Percentiles rank a stretch among this genome's conserved stretches.
phyloP scores from a whole-genome alignment of 495 filamentous ascomycete species.

The Aspergillus mulundensis region DNA sequence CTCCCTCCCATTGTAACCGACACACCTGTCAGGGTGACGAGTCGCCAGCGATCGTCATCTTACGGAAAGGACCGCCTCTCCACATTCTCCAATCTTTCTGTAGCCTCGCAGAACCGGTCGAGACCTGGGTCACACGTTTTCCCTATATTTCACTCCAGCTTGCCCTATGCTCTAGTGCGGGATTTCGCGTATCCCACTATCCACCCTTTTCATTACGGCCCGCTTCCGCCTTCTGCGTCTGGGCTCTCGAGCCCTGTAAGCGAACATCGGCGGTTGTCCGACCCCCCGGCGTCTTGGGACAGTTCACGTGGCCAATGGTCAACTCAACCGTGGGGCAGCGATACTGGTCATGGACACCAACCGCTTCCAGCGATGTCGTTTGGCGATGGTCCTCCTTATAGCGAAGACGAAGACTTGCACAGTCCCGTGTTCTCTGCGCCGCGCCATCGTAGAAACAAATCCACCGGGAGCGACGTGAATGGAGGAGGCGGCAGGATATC shows the following conservation, averaged over 20 bases:
- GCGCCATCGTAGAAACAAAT: constrained; percentile 81
- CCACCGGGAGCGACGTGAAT: constrained; percentile 44
- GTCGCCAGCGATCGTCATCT: constrained; percentile 62
- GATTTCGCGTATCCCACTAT: constrained; percentile 88
- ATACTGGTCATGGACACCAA: constrained; percentile 44
- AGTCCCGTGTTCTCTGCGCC: constrained; percentile 77
- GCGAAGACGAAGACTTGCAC: constrained; percentile 93
- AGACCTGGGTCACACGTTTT: constrained; percentile 74
- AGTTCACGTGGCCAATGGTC: constrained; percentile 49
- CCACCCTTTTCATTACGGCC: constrained; percentile 91
- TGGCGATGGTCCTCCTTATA: constrained; percentile 91
- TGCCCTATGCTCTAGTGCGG: constrained; percentile 84
- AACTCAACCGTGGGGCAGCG: constrained; percentile 44
- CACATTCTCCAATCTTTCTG: constrained; percentile 59
- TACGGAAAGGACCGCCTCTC: constrained; percentile 72
- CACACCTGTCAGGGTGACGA: constrained; percentile 34
- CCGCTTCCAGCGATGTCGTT: constrained; percentile 83
- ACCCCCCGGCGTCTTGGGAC: constrained; percentile 65
- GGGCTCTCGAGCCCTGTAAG: constrained; percentile 80
- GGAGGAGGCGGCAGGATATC: constrained; percentile 44
- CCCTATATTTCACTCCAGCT: constrained; percentile 78
- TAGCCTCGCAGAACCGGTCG: constrained; percentile 53
- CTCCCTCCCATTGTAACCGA: constrained; percentile 41
- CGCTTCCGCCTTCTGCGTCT: constrained; percentile 70
- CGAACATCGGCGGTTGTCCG: constrained; percentile 74